Base-by-base conservation (phyloP, 1,284 basidiomycete species). In the Waitea zeae region DNA sequence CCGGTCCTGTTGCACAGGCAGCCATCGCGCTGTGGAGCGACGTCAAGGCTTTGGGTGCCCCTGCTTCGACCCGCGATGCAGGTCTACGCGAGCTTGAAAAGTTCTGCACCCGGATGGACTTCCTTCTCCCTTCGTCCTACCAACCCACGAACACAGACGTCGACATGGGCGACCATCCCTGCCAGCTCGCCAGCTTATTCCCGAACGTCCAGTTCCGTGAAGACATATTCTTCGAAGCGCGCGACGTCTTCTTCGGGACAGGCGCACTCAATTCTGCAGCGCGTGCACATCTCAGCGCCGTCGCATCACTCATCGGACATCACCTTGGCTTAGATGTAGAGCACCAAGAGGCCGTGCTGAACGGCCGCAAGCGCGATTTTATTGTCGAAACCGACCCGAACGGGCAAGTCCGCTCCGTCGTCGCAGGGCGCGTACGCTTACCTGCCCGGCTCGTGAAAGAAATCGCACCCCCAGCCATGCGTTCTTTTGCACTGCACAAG, bases 221-320 rank as follows among this genome's bases (percentile, higher is more conserved):
- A 50, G 86, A 93, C 38, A 75, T 95, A 17, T 90, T 83, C 46
- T 62, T 92, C 30, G 87, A 95, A 50, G 87, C 86, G 0, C 68
- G 80, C 17, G 95, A 98, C 51, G 72, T 95, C 17, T 97, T 98
- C 57, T 82, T 97, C 41, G 89, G 87, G 15, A 64, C 68, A 17
- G 73, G 74, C 31, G 50, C 61, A 20, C 57, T 65, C 26, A 76
- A 69, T 3, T 46, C 64, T 2, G 53, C 69, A 12, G 66, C 72
- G 39, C 67, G 53, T 41, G 58, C 53, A 19, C 71, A 72, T 40
- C 48, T 60, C 20, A 58, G 65, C 13, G 49, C 55, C 4, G 58
- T 82, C 36, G 59, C 67, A 1, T 37, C 53, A 5, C 51, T 70
- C 19, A 59, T 84, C 22, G 81, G 71, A 4, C 59, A 66, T 17